phyloP scores from a whole-genome alignment of 192 early-diverging fungal species.

The Haplosporangium gracile region DNA sequence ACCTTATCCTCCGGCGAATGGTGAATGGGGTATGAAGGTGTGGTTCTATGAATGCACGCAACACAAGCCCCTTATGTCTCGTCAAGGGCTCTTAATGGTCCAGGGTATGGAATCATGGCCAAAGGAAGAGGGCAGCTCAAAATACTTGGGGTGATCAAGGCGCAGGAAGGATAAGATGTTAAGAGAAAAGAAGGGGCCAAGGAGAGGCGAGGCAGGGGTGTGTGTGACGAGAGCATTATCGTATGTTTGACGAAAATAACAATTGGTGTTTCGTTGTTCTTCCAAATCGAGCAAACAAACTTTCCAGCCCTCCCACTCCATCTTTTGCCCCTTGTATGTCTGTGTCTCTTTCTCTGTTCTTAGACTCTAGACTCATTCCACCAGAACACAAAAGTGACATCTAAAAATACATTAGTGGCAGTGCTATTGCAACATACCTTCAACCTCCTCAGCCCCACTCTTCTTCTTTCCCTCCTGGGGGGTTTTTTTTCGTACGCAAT shows the following conservation, averaged over 20 bases:
- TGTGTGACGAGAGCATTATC: too few species aligned
- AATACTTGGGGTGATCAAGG: neutral
- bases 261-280: neutral
- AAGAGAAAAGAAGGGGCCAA: too few species aligned
- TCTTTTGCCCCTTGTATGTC: too few species aligned
- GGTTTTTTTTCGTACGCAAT: too few species aligned
- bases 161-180: neutral
- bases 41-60: neutral
- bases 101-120: neutral
- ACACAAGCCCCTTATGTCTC: neutral
- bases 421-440: neutral
- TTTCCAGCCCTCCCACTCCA: neutral
- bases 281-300: slow-evolving; percentile 7
- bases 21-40: neutral
- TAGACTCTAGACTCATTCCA: neutral
- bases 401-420: neutral
- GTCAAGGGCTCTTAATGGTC: neutral
- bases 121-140: neutral
- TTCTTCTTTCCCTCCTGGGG: too few species aligned
- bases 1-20: neutral
- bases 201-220: too few species aligned
- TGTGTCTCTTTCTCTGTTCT: neutral
- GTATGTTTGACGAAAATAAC: neutral
- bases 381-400: neutral
- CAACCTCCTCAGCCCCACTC: neutral